A percentile compares a stretch with the other conserved stretches of the same genome.
phyloP scores from a whole-genome alignment of 495 filamentous ascomycete genomes.

The Extremus antarcticus region DNA sequence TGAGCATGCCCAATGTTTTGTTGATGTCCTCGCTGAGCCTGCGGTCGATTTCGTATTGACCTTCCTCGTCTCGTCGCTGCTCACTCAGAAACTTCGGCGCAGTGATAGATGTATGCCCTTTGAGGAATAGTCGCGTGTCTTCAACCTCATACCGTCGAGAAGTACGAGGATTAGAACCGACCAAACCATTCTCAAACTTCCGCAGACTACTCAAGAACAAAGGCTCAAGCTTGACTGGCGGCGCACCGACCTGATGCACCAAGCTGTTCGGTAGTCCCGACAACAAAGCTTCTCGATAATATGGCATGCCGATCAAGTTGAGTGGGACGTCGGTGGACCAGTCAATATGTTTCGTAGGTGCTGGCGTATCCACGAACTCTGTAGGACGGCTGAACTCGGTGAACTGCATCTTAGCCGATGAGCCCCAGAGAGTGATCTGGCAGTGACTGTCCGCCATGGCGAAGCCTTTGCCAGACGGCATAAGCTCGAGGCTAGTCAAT shows the following conservation, averaged over 20 bases:
- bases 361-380: slow-evolving; percentile 58
- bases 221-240: slow-evolving; percentile 66
- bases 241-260: slow-evolving; percentile 71
- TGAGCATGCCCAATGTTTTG: slow-evolving; percentile 39
- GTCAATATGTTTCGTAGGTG: slow-evolving; percentile 44
- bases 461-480: slow-evolving; percentile 80
- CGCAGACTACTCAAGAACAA: slow-evolving; percentile 56
- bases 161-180: slow-evolving; percentile 67
- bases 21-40: slow-evolving; percentile 48
- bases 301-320: slow-evolving; percentile 81
- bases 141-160: slow-evolving; percentile 72
- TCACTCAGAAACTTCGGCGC: slow-evolving; percentile 90
- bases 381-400: slow-evolving; percentile 69
- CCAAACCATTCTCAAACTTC: slow-evolving; percentile 57
- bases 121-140: slow-evolving; percentile 50
- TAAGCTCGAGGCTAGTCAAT: slow-evolving; percentile 69
- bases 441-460: slow-evolving; percentile 70
- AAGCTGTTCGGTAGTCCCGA: slow-evolving; percentile 84
- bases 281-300: slow-evolving; percentile 74
- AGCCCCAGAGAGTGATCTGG: slow-evolving; percentile 82
- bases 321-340: slow-evolving; percentile 63
- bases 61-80: slow-evolving; percentile 59
- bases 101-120: slow-evolving; percentile 44
- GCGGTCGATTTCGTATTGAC: slow-evolving; percentile 29
- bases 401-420: slow-evolving; percentile 78